Evolutionary conservation across 352 stramenopile species (phyloP).

Genomic region (Pythium phragmitis): DNA sequence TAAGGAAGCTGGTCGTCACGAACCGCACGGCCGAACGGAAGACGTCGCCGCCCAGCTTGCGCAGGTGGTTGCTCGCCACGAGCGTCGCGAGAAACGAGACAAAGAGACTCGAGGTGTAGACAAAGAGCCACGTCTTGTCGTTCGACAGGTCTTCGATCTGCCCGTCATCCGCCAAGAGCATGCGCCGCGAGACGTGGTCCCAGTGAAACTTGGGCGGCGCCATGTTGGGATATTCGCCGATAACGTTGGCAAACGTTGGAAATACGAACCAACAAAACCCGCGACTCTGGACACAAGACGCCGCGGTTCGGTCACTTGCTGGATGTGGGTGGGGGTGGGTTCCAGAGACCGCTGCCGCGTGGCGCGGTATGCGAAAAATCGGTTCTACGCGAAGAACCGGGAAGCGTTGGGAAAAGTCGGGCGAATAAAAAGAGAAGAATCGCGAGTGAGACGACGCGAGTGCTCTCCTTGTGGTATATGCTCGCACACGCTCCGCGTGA

Average conservation of each 20-base stretch:
- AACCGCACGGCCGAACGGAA: slow-evolving; percentile 73
- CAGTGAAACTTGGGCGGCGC: neutral
- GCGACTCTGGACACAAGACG: neutral
- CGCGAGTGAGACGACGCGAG: no score
- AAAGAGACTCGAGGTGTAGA: slow-evolving; percentile 53
- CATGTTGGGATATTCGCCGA: neutral
- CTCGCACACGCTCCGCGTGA: no score
- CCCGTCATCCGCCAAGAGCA: slow-evolving; percentile 4
- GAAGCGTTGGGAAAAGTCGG: neutral
- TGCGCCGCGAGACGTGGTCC: slow-evolving; percentile 7
- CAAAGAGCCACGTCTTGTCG: slow-evolving; percentile 60
- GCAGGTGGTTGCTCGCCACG: slow-evolving; percentile 63
- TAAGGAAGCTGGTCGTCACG: slow-evolving; percentile 59
- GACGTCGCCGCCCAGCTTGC: slow-evolving; percentile 57
- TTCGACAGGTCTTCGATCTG: slow-evolving; percentile 10
- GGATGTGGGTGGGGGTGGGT: no score
- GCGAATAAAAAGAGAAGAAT: no score
- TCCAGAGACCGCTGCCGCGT: no score
- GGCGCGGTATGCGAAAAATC: neutral
- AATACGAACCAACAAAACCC: neutral
- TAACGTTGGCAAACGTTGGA: neutral
- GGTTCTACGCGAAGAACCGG: neutral
- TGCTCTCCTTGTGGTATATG: no score
- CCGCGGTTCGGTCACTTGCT: no score
- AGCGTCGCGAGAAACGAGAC: slow-evolving; percentile 54